Conservation (phyloP, 1,139 yeast species). For the Zygosaccharomyces pseudobailii region DNA sequence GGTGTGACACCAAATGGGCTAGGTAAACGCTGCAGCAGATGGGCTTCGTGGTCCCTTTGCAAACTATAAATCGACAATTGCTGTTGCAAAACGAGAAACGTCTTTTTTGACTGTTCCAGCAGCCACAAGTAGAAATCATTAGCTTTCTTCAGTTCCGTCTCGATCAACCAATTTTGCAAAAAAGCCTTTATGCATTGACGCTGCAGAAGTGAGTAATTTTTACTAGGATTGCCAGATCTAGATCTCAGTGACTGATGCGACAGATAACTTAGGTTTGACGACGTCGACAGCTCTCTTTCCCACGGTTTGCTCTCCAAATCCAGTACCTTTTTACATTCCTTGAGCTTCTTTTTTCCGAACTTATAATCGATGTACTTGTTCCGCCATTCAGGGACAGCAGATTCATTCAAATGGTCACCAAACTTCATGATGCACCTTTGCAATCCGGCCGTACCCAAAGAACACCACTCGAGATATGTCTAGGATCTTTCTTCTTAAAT, state of each 20-base stretch:
- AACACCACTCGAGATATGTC: background rate
- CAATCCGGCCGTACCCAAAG: background rate
- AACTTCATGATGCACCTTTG: constrained; percentile 45
- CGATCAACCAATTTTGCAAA: constrained; percentile 32
- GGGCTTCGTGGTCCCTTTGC: constrained; percentile 14
- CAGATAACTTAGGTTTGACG: background rate
- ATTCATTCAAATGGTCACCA: constrained; percentile 54
- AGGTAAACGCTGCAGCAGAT: background rate
- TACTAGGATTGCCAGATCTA: background rate
- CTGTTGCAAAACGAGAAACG: constrained; percentile 19
- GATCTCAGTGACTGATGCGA: constrained; percentile 1
- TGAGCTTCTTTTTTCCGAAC: constrained; percentile 55
- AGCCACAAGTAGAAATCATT: constrained; percentile 34
- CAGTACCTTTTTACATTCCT: constrained; percentile 26
- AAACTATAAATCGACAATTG: constrained; percentile 23
- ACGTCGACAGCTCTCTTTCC: background rate
- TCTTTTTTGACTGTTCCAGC: constrained; percentile 24
- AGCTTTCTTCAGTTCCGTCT: constrained; percentile 29
- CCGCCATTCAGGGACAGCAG: constrained; percentile 81
- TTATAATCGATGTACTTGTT: constrained; percentile 76
- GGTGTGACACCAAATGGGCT: background rate
- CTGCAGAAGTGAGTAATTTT: constrained; percentile 18
- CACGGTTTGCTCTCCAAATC: constrained; percentile 9
- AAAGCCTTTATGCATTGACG: constrained; percentile 26
- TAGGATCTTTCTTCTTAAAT: background rate